These are phyloP conservation scores for Pestalotiopsis sp. DNA, from an alignment of 2,329 filamentous ascomycete genomes.

Conservation along the genomic window DNA sequence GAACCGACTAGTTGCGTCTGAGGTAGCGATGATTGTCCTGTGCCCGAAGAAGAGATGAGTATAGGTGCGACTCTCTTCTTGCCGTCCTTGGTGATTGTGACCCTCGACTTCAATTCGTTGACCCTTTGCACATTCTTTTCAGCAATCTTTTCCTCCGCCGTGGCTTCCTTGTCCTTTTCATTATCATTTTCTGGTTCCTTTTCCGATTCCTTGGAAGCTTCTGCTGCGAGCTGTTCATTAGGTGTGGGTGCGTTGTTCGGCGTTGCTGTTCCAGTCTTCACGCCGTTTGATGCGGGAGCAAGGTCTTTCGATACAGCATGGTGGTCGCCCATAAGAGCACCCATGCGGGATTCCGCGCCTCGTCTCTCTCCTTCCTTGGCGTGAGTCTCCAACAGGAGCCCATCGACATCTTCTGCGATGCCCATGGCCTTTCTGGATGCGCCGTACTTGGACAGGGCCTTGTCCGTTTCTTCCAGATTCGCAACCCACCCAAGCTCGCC, in stretches of 20 bases:
- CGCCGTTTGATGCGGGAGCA: slow-evolving; percentile 49
- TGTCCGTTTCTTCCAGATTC: slow-evolving; percentile 84
- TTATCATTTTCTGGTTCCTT: slow-evolving; percentile 26
- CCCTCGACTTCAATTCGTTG: slow-evolving; percentile 76
- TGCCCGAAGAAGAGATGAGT: slow-evolving; percentile 85
- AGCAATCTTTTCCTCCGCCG: slow-evolving; percentile 44
- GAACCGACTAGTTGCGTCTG: slow-evolving; percentile 85
- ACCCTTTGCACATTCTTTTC: slow-evolving; percentile 57
- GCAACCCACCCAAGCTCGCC: slow-evolving; percentile 91
- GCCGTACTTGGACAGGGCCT: slow-evolving; percentile 89
- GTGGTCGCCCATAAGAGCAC: slow-evolving; percentile 92
- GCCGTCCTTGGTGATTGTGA: slow-evolving; percentile 93
- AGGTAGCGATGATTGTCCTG: slow-evolving; percentile 83
- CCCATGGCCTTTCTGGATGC: slow-evolving; percentile 84
- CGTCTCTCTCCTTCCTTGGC: slow-evolving; percentile 90
- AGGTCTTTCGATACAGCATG: slow-evolving; percentile 53
- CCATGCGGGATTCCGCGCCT: slow-evolving; percentile 93
- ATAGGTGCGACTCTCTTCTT: slow-evolving; percentile 94
- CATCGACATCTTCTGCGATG: slow-evolving; percentile 91
- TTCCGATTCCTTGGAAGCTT: slow-evolving; percentile 26
- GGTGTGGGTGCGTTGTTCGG: slow-evolving; percentile 36
- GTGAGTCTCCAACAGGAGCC: slow-evolving; percentile 81
- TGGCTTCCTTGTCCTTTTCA: slow-evolving; percentile 15
- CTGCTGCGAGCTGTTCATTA: slow-evolving; percentile 30
- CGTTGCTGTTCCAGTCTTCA: slow-evolving; percentile 41